Evolutionary conservation across 1,284 basidiomycete genomes (phyloP), one percentile per base, ranked within the genome.

Genomic region (Athelia sp.): DNA sequence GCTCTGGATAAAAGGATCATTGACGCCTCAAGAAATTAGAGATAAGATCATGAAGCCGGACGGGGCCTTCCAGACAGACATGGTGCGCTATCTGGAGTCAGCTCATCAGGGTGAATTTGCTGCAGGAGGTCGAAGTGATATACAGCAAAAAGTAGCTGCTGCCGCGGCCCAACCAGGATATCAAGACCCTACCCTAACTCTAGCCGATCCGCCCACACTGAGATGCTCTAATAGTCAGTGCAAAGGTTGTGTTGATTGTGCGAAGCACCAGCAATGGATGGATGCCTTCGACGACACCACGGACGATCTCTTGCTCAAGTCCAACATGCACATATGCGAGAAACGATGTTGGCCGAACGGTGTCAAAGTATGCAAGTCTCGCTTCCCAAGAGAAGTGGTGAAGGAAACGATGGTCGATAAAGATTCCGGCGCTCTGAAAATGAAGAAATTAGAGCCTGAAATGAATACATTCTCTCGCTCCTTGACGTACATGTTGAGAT

Each of bases 311-410:
- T n/a, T 44, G 8, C 23, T n/a, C 14, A 22, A 26, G 22, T 52
- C 53, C 2, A 57, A 58, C 48, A 13, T 29, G 11, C 55, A 58
- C 45, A 26, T 26, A 24, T 54, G 51, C 45, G 35, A 4, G 6
- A 23, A 52, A 1, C 45, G 50, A 4, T 59, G 54, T 45, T 38
- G 53, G 13, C 50, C 32, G 56, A 54, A 22, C 52, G 53, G 31
- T 56, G 50, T 46, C 48, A 42, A 31, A n/a, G n/a, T n/a, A 15
- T 68, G 67, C 47, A 63, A 58, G 35, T 57, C 61, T 9, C 48
- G 64, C 17, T 69, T 69, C 56, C 67, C 68, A 22, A 40, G 63
- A 22, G 42, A 53, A 11, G 29, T 58, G 4, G 47, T 48, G 24
- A 6, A 43, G 21, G 10, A 57, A 24, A 62, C 63, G 4, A 23